phyloP scores from a whole-genome alignment of 2,329 filamentous ascomycete genomes.

The Neonectria neomacrospora region DNA sequence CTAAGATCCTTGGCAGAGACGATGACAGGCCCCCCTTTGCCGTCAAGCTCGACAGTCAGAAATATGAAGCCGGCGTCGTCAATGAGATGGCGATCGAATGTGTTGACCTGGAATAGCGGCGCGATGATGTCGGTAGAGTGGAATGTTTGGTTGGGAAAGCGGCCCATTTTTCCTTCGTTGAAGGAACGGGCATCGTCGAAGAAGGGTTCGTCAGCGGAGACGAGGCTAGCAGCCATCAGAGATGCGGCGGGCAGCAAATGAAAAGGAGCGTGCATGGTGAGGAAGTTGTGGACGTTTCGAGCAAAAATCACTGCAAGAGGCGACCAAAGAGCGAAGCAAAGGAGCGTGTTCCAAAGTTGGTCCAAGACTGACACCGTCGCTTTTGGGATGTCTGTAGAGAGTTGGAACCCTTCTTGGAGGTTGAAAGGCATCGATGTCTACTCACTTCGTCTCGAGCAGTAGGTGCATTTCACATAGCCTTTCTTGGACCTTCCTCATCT shows the following conservation, averaged over 20 bases:
- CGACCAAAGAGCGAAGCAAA: background rate
- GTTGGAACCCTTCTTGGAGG: background rate
- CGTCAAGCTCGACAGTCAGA: slow-evolving; percentile 29
- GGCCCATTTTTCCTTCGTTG: slow-evolving; percentile 32
- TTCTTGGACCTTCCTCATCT: background rate
- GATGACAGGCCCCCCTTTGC: slow-evolving; percentile 36
- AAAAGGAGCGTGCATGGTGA: slow-evolving; percentile 27
- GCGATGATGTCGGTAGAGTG: slow-evolving; percentile 34
- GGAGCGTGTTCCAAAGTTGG: slow-evolving; percentile 5
- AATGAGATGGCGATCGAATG: slow-evolving; percentile 31
- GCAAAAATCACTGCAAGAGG: background rate
- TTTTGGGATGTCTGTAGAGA: background rate
- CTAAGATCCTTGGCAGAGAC: slow-evolving; percentile 41
- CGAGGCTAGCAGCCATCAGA: slow-evolving; percentile 11
- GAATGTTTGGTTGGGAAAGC: slow-evolving; percentile 37
- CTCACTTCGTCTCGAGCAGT: background rate
- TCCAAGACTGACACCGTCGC: slow-evolving; percentile 2
- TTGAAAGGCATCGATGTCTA: no score
- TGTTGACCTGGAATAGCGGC: slow-evolving; percentile 39
- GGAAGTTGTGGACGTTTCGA: background rate
- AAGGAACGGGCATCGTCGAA: slow-evolving; percentile 30
- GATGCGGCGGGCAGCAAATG: slow-evolving; percentile 2
- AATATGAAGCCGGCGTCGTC: slow-evolving; percentile 37
- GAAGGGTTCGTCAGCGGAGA: slow-evolving; percentile 30
- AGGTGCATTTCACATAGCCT: background rate